Evolutionary conservation across 2,329 filamentous ascomycete genomes (phyloP), one percentile per base, ranked within the genome.

Genomic region (Furcasterigmium furcatum): DNA sequence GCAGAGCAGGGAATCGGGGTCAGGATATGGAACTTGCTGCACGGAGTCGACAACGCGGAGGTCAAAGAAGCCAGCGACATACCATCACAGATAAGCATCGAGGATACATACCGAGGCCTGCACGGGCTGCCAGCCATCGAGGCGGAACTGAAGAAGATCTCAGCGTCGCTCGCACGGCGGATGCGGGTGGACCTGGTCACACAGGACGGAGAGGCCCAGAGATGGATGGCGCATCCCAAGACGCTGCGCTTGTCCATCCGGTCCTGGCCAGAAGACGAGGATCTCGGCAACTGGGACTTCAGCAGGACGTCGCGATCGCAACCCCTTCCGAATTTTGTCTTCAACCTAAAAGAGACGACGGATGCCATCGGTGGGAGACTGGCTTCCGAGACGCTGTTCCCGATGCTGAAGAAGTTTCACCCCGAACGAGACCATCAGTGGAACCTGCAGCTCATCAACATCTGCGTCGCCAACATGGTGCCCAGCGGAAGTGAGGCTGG

Each of bases 11-110:
- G 86, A 22, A 82, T 91, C 43, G 89, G 90, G 1, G 62, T 70
- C 27, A 85, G 82, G 54, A 70, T 91, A 4, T 97, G 90, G 90
- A 74, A 71, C 16, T 71, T 96, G 7, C 68, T 97, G 3, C 85
- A 96, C 61, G 92, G 91, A 6, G 74, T 90, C 22, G 92, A 97
- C 61, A 69, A 82, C 43, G 74, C 78, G 1, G 83, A 88, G 47
- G 90, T 97, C 16, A 82, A 83, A 41, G 75, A 83, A 51, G 86
- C 83, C 2, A 80, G 80, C 54, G 79, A 83, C 38, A 66, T 95
- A 2, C 92, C 92, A 0, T 83, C 82, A 2, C 91, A 96, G 64
- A 95, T 97, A 60, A 94, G 89, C 63, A 94, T 97, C 52, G 92
- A 97, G 61, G 91, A 97, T 65, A 94, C 90, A 14, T 97, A 95